phyloP scores from a whole-genome alignment of 176 grass and related monocot species.

The Hordeum vulgare region DNA sequence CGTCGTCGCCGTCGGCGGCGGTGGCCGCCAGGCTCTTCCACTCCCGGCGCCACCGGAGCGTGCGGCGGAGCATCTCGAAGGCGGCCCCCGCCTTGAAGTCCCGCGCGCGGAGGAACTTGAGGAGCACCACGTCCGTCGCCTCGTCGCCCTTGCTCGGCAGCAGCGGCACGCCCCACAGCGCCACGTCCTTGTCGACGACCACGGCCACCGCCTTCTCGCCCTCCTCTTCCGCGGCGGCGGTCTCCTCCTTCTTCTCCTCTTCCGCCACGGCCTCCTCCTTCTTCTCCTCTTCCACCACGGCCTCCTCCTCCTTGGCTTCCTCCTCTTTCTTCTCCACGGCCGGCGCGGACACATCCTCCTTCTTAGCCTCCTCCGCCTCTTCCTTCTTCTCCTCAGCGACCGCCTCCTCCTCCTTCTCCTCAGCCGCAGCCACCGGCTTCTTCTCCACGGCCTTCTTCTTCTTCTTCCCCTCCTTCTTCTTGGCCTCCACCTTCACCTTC shows the following conservation, averaged over 20 bases:
- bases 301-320: neutral
- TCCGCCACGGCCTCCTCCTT: neutral
- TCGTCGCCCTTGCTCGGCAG: slow-evolving; percentile 67
- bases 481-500: neutral
- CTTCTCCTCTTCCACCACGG: neutral
- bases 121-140: slow-evolving; percentile 66
- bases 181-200: slow-evolving; percentile 35
- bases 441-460: neutral
- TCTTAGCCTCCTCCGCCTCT: neutral
- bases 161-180: slow-evolving; percentile 87
- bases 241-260: slow-evolving; percentile 11
- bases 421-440: neutral
- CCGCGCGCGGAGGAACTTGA: slow-evolving; percentile 97
- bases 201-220: neutral
- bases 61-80: slow-evolving; percentile 76
- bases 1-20: neutral
- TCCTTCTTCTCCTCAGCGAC: neutral
- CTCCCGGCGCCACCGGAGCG: slow-evolving; percentile 72
- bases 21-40: slow-evolving; percentile 32
- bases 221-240: neutral
- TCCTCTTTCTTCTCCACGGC: neutral
- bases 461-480: neutral
- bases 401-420: neutral
- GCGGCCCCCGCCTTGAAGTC: slow-evolving; percentile 90
- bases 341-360: neutral